Percentiles rank a stretch among this genome's conserved stretches.
phyloP scores from a whole-genome alignment of 129 eudicot species.

The Apium graveolens region DNA sequence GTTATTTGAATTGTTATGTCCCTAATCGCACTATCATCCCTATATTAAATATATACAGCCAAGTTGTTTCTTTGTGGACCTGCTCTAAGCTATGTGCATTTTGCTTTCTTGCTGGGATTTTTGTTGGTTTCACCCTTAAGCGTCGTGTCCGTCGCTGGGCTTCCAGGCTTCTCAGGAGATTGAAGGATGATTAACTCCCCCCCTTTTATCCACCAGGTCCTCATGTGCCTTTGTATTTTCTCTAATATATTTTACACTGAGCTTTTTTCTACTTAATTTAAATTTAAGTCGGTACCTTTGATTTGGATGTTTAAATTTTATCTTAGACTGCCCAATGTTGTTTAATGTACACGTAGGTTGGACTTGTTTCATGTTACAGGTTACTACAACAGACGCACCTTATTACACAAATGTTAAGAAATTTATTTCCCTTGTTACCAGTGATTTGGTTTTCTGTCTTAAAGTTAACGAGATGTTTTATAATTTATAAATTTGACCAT shows the following conservation, averaged over 20 bases:
- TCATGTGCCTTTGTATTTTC: background rate
- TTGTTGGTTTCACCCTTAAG: slow-evolving; percentile 75
- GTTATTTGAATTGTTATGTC: too few species aligned
- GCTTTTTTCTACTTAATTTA: too few species aligned
- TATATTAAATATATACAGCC: slow-evolving; percentile 30
- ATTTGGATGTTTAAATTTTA: too few species aligned
- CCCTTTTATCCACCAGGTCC: too few species aligned
- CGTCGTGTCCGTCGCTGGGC: slow-evolving; percentile 79
- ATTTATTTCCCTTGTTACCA: background rate
- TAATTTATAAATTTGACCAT: background rate
- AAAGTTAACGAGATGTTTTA: too few species aligned
- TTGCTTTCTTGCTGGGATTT: slow-evolving; percentile 73
- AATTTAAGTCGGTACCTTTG: rapidly evolving
- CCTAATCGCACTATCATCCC: too few species aligned
- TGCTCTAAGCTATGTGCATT: slow-evolving; percentile 85
- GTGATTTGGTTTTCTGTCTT: background rate
- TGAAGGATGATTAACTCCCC: slow-evolving; percentile 54
- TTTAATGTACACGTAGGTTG: too few species aligned
- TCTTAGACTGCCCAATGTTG: background rate
- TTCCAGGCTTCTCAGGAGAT: slow-evolving; percentile 46
- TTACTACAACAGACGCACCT: too few species aligned
- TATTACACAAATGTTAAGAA: background rate
- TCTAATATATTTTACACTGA: too few species aligned
- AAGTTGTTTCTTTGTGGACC: slow-evolving; percentile 58
- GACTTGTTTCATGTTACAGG: too few species aligned